phyloP scores from a whole-genome alignment of 108 stramenopile species.

The Cyclotella kingstonii region DNA sequence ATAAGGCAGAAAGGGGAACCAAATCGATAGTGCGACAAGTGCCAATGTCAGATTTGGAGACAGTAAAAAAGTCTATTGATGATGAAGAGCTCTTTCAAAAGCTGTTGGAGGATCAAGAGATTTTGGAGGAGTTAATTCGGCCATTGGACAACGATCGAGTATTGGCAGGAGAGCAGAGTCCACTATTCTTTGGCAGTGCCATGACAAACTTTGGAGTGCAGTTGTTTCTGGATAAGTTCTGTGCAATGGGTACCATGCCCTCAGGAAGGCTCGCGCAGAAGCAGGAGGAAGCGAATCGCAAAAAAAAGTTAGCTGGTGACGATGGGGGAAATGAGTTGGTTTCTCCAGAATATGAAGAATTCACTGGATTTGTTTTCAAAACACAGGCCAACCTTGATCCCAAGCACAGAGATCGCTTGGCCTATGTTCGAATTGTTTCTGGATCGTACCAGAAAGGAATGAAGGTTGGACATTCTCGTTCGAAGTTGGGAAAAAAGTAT shows the following conservation, averaged over 20 bases:
- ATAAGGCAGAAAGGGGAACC: slow-evolving; percentile 46
- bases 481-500: slow-evolving; percentile 80
- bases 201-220: slow-evolving; percentile 97
- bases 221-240: slow-evolving; percentile 70
- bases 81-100: slow-evolving; percentile 84
- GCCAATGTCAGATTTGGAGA: slow-evolving; percentile 60
- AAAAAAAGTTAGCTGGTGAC: slow-evolving; percentile 15
- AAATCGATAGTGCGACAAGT: slow-evolving; percentile 71
- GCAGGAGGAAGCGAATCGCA: slow-evolving; percentile 37
- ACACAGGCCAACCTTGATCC: slow-evolving; percentile 97
- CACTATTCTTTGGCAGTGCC: slow-evolving; percentile 94
- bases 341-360: slow-evolving; percentile 78
- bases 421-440: slow-evolving; percentile 89
- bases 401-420: slow-evolving; percentile 93
- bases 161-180: slow-evolving; percentile 82
- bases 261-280: slow-evolving; percentile 46
- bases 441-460: slow-evolving; percentile 93
- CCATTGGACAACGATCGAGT: slow-evolving; percentile 91
- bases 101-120: slow-evolving; percentile 90
- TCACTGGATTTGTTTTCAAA: slow-evolving; percentile 96
- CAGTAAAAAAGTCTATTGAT: slow-evolving; percentile 60
- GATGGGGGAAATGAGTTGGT: slow-evolving; percentile 54
- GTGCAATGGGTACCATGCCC: slow-evolving; percentile 77
- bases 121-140: slow-evolving; percentile 74
- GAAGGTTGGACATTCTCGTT: slow-evolving; percentile 87